phyloP scores from a whole-genome alignment of 345 rosid species.

The Draba incana region DNA sequence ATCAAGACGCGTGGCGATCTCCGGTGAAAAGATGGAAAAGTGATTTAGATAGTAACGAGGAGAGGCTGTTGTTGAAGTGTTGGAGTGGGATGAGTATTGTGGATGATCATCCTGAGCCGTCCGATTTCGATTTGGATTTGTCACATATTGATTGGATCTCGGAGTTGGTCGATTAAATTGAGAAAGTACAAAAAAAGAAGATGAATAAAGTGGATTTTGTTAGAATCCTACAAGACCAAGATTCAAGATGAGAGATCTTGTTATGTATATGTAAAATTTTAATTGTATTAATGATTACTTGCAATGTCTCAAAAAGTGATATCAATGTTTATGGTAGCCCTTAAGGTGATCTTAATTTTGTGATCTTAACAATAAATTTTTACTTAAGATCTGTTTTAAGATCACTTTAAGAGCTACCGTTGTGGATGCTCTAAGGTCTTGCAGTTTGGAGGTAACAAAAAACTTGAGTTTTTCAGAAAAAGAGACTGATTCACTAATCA shows the following conservation, averaged over 20 bases:
- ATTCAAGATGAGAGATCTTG: slow-evolving; percentile 29
- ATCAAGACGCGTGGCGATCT: slow-evolving; percentile 30
- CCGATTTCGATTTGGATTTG: slow-evolving; percentile 43
- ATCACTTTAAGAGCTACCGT: no score
- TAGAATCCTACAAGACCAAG: slow-evolving; percentile 18
- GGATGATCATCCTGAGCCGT: slow-evolving; percentile 43
- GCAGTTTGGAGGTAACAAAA: slow-evolving; percentile 1
- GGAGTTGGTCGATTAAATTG: slow-evolving; percentile 46
- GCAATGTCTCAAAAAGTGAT: slow-evolving; percentile 16
- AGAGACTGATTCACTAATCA: background rate
- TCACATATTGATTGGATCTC: slow-evolving; percentile 54
- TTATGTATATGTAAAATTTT: slow-evolving; percentile 23
- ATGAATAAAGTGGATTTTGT: slow-evolving; percentile 32
- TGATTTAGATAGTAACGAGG: slow-evolving; percentile 42
- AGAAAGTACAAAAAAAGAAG: background rate
- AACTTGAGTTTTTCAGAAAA: background rate
- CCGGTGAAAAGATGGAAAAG: slow-evolving; percentile 27
- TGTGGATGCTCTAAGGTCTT: no score
- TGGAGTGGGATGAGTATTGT: slow-evolving; percentile 45
- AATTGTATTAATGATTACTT: slow-evolving; percentile 23
- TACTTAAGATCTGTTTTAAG: no score
- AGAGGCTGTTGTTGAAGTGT: slow-evolving; percentile 42
- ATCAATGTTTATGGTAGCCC: no score
- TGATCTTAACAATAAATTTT: no score
- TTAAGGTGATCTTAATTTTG: no score